A percentile compares a stretch with the other conserved stretches of the same genome.
Conservation (phyloP, 2,329 filamentous ascomycete species). For the Arthroderma sp. region DNA sequence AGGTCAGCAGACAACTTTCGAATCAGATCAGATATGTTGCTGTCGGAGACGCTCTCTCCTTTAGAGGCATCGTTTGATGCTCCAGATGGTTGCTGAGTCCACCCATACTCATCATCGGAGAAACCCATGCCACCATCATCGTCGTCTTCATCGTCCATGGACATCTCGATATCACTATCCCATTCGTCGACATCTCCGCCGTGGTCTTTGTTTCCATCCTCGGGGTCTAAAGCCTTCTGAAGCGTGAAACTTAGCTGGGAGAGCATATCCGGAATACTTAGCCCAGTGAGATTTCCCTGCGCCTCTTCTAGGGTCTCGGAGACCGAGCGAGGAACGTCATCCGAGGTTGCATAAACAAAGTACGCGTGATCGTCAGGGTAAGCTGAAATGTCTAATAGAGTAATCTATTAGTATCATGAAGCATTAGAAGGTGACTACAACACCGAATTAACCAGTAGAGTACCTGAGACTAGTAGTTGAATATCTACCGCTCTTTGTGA, state of each 20-base stretch:
- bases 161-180: conserved; percentile 27
- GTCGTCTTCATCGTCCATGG: conserved; percentile 12
- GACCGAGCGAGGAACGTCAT: conserved; percentile 21
- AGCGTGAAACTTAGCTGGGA: conserved; percentile 32
- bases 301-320: conserved; percentile 31
- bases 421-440: too few relatives aligned
- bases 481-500: conserved; percentile 21
- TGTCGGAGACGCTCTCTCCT: background rate
- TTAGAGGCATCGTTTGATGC: conserved; percentile 1
- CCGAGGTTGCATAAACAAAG: conserved; percentile 41
- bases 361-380: conserved; percentile 48
- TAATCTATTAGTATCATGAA: too few relatives aligned
- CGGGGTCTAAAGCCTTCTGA: conserved; percentile 13
- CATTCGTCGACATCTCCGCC: conserved; percentile 16
- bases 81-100: conserved; percentile 11
- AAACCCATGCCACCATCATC: conserved; percentile 10
- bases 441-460: conserved; percentile 37
- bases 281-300: conserved; percentile 32
- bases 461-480: conserved; percentile 29
- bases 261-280: conserved; percentile 36
- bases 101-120: conserved; percentile 25
- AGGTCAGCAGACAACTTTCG: conserved; percentile 48
- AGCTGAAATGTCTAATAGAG: conserved; percentile 39
- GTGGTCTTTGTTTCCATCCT: conserved; percentile 18
- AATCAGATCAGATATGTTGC: conserved; percentile 7